Evolutionary conservation across 2,329 filamentous ascomycete genomes (phyloP).

Genomic region (Phaeosphaeria sp.): DNA sequence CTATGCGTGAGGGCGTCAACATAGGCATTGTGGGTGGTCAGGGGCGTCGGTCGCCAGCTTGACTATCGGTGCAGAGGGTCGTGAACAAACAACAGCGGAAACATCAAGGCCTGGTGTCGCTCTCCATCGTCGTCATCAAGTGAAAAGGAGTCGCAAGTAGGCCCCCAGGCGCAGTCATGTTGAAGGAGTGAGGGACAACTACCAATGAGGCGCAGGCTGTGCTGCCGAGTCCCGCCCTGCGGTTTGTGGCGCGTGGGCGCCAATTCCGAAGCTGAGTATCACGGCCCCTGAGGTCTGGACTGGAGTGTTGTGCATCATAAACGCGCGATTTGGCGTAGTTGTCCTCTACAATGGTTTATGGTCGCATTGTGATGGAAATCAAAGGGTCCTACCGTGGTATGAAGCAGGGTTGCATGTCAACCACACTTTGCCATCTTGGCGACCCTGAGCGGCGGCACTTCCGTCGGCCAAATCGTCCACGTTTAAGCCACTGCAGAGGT

Average conservation of each 20-base stretch:
- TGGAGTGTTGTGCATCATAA: not conserved
- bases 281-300: not conserved
- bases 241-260: not conserved
- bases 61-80: not conserved
- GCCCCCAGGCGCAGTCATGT: not conserved
- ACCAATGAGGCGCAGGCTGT: not conserved
- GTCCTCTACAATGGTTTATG: not conserved
- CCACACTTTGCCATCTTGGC: not conserved
- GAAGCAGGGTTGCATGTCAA: not conserved
- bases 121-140: not conserved
- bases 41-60: not conserved
- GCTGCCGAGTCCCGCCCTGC: not conserved
- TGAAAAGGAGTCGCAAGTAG: not conserved
- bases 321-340: not conserved
- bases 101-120: not conserved
- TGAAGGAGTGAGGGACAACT: not conserved
- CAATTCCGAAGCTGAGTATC: not conserved
- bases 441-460: too few species aligned
- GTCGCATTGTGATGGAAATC: not conserved
- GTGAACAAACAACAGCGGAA: not conserved
- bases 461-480: too few species aligned
- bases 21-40: slow-evolving; percentile 33
- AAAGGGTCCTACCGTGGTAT: not conserved
- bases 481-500: too few species aligned
- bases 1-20: slow-evolving; percentile 41